phyloP scores from a whole-genome alignment of 257 asterid species.

The Haberlea rhodopensis region DNA sequence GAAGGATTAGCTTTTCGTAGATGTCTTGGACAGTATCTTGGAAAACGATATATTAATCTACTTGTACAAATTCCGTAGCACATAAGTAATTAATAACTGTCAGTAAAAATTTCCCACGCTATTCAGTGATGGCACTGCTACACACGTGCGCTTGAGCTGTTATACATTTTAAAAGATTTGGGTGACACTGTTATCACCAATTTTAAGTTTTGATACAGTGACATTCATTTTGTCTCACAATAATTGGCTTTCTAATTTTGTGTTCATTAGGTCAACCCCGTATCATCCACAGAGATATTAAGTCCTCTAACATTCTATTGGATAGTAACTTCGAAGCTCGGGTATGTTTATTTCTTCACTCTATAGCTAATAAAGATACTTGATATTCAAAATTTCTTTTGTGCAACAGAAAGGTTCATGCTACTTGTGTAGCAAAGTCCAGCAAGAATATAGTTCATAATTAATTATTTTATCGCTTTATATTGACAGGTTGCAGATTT shows the following conservation, averaged over 20 bases:
- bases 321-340: conserved; percentile 80
- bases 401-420: conserved; percentile 18
- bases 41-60: background rate
- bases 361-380: background rate
- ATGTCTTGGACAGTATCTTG: conserved; percentile 5
- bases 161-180: too few species aligned
- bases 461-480: conserved; percentile 12
- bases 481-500: conserved; percentile 78
- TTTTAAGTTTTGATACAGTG: background rate
- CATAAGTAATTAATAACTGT: background rate
- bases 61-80: background rate
- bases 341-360: conserved; percentile 38
- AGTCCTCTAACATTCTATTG: conserved; percentile 78
- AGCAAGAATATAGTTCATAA: background rate
- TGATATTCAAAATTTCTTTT: background rate
- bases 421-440: conserved; percentile 5
- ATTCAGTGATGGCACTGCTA: too few species aligned
- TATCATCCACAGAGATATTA: conserved; percentile 87
- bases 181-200: background rate
- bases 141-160: too few species aligned
- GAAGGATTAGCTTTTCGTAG: conserved; percentile 4
- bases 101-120: too few species aligned
- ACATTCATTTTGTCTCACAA: background rate
- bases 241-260: background rate
- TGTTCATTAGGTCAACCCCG: conserved; percentile 76